Conservation (phyloP, 2,329 filamentous ascomycete species). For the Alternaria ventricosa region DNA sequence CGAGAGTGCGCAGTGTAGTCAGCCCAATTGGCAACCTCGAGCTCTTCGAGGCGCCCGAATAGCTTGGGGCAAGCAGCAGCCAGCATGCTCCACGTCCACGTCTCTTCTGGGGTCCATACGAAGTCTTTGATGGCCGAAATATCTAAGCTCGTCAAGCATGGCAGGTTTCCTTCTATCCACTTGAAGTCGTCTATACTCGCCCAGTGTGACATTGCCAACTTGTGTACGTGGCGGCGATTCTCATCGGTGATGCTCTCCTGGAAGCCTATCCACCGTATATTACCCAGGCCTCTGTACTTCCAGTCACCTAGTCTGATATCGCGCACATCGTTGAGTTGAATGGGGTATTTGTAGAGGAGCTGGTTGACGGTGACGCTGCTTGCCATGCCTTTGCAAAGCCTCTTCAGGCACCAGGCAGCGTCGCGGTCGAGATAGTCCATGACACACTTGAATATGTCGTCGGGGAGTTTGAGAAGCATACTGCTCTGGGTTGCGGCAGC, state of each 20-base stretch:
- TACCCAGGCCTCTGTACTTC: slow-evolving; percentile 39
- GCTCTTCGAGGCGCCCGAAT: slow-evolving; percentile 40
- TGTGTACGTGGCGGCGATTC: slow-evolving; percentile 42
- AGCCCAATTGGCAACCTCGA: slow-evolving; percentile 47
- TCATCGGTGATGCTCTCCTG: slow-evolving; percentile 39
- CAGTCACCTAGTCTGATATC: slow-evolving; percentile 44
- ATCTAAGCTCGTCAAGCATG: slow-evolving; percentile 40
- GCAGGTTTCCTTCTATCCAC: slow-evolving; percentile 48
- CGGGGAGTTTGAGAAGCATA: slow-evolving; percentile 41
- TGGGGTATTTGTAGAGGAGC: slow-evolving; percentile 43
- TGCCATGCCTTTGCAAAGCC: slow-evolving; percentile 41
- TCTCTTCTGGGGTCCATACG: slow-evolving; percentile 46
- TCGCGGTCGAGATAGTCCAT: slow-evolving; percentile 45
- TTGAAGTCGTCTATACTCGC: slow-evolving; percentile 44
- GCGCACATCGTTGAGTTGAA: slow-evolving; percentile 38
- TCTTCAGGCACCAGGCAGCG: slow-evolving; percentile 43
- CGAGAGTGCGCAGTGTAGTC: slow-evolving; percentile 46
- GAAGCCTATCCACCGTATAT: slow-evolving; percentile 41
- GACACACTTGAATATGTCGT: slow-evolving; percentile 47
- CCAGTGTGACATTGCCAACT: slow-evolving; percentile 47
- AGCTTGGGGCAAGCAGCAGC: slow-evolving; percentile 40
- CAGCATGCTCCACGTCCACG: slow-evolving; percentile 46
- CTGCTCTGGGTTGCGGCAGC: slow-evolving; percentile 24
- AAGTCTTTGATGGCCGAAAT: slow-evolving; percentile 48
- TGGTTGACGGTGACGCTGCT: slow-evolving; percentile 38